phyloP scores from a whole-genome alignment of 2,329 filamentous ascomycete genomes.

The Didymella glomerata region DNA sequence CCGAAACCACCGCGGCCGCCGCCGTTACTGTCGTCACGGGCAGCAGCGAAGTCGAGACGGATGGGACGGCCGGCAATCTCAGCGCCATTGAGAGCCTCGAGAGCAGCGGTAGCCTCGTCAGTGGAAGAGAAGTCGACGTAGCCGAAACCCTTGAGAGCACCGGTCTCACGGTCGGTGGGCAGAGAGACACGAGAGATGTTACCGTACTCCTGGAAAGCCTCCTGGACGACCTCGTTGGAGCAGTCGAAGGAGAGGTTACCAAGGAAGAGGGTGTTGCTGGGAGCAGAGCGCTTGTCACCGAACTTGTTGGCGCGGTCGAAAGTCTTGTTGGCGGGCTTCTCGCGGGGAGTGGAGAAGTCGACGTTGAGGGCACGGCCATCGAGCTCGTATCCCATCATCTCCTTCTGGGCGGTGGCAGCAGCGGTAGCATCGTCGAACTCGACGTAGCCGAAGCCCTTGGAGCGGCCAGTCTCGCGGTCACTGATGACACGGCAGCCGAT shows the following conservation, averaged over 20 bases:
- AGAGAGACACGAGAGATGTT: slow-evolving; percentile 82
- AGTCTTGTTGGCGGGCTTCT: slow-evolving; percentile 59
- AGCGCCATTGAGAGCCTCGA: slow-evolving; percentile 73
- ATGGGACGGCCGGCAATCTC: slow-evolving; percentile 77
- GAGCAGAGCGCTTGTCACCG: slow-evolving; percentile 80
- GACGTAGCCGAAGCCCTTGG: slow-evolving; percentile 93
- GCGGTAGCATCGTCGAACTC: slow-evolving; percentile 77
- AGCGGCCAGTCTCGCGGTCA: slow-evolving; percentile 80
- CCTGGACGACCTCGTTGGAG: slow-evolving; percentile 76
- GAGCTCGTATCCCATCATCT: slow-evolving; percentile 77
- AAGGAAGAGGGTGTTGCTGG: slow-evolving; percentile 87
- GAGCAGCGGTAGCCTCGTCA: slow-evolving; percentile 81
- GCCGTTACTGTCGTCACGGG: slow-evolving; percentile 67
- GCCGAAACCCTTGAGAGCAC: slow-evolving; percentile 88
- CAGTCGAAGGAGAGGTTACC: slow-evolving; percentile 89
- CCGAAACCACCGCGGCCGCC: slow-evolving; percentile 62
- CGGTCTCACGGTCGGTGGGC: slow-evolving; percentile 85
- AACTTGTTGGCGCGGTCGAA: slow-evolving; percentile 70
- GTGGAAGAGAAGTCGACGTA: slow-evolving; percentile 85
- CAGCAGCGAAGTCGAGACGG: slow-evolving; percentile 82
- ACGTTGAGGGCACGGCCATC: slow-evolving; percentile 80
- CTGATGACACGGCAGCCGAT: slow-evolving; percentile 80
- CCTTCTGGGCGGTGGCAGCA: slow-evolving; percentile 75
- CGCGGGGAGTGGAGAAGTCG: slow-evolving; percentile 76
- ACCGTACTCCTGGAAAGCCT: slow-evolving; percentile 76